Evolutionary conservation across 441 rosid species (phyloP).

Genomic region (Populus tomentosa): DNA sequence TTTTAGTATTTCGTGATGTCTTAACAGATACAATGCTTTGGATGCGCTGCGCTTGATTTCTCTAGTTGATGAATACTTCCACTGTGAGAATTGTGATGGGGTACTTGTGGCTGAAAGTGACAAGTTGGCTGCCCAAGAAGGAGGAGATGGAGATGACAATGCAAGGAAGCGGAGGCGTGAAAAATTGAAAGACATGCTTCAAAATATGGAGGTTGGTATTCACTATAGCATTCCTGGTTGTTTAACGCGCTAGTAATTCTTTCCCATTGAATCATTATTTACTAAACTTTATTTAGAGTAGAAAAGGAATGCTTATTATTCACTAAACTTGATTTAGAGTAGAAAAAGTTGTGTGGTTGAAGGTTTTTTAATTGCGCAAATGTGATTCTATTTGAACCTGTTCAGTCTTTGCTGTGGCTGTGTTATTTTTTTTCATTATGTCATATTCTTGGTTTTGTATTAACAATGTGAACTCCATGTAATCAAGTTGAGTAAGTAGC

Average conservation of each 20-base stretch:
- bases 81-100: constrained; percentile 89
- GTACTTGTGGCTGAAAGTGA: constrained; percentile 89
- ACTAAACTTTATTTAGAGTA: background rate
- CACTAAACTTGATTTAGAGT: background rate
- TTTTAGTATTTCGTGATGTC: constrained; percentile 19
- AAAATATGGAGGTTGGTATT: constrained; percentile 63
- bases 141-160: constrained; percentile 87
- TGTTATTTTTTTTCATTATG: too few species aligned
- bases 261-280: background rate
- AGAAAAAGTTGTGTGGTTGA: background rate
- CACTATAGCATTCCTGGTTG: background rate
- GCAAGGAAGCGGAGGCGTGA: constrained; percentile 78
- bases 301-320: too few species aligned
- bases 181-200: constrained; percentile 75
- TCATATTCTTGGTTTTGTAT: background rate
- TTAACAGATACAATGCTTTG: constrained; percentile 75
- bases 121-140: constrained; percentile 80
- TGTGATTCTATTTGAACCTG: background rate
- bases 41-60: constrained; percentile 75
- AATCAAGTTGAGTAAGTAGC: background rate
- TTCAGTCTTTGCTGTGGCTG: background rate
- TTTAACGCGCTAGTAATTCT: background rate
- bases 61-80: constrained; percentile 71
- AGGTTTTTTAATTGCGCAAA: background rate
- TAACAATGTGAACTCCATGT: background rate